A percentile compares a stretch with the other conserved stretches of the same genome.
Conservation (phyloP, 345 rosid species). For the Camelina neglecta region DNA sequence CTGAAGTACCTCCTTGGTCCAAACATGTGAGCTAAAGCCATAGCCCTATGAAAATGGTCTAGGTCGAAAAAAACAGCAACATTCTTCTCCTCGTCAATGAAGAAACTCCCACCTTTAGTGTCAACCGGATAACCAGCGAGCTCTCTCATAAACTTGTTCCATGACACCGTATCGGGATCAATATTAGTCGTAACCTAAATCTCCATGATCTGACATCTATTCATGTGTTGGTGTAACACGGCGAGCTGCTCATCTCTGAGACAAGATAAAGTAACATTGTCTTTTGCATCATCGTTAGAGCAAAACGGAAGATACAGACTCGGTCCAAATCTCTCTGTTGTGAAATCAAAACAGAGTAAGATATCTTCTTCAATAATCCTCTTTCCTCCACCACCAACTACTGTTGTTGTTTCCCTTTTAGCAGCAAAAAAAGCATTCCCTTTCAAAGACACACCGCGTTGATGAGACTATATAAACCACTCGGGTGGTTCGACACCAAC, state of each 20-base stretch:
- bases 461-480: not conserved
- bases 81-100: slow-evolving; percentile 20
- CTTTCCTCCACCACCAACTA: not conserved
- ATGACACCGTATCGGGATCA: not conserved
- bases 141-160: slow-evolving; percentile 9
- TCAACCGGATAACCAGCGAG: not conserved
- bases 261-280: not conserved
- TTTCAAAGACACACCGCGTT: slow-evolving; percentile 4
- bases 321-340: not conserved
- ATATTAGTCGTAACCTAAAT: not conserved
- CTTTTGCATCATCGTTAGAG: not conserved
- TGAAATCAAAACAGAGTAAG: slow-evolving; percentile 20
- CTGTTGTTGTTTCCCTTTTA: too few species aligned
- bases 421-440: not conserved
- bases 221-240: not conserved
- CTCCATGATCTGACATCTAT: not conserved
- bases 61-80: slow-evolving; percentile 19
- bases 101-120: not conserved
- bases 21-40: too few species aligned
- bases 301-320: not conserved
- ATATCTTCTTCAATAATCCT: not conserved
- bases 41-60: too few species aligned
- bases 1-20: too few species aligned
- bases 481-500: not conserved
- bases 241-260: not conserved